Evolutionary conservation across 495 filamentous ascomycete genomes (phyloP).

Genomic region (Trichoderma erinaceum): DNA sequence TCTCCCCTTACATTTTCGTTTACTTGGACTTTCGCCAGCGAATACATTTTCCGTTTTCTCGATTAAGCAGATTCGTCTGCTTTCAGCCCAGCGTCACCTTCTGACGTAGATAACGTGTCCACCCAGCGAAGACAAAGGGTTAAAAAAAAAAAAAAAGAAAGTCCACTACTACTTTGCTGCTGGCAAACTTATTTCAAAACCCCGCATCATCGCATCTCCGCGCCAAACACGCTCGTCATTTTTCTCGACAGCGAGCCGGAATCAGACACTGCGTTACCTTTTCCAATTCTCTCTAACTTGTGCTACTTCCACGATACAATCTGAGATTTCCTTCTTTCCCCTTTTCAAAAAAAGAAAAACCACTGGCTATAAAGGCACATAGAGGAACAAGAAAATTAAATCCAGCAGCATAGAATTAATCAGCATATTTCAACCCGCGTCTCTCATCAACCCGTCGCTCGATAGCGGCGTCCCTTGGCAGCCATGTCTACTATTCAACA

Average conservation of each 20-base stretch:
- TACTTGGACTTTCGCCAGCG: background rate
- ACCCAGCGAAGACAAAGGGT: background rate
- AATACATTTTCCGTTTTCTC: background rate
- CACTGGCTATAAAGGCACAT: background rate
- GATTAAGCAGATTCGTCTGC: background rate
- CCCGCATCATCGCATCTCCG: conserved; percentile 3
- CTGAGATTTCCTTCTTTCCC: background rate
- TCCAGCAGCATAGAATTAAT: background rate
- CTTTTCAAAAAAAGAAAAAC: too few relatives aligned
- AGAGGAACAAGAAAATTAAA: background rate
- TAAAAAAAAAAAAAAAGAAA: background rate
- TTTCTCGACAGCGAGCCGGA: background rate
- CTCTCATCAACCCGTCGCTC: conserved; percentile 11
- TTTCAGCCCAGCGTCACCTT: background rate
- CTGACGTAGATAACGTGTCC: background rate
- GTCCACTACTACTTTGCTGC: background rate
- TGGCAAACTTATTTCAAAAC: conserved; percentile 1
- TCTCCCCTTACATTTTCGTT: background rate
- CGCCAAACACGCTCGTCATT: background rate
- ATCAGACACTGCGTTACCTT: background rate
- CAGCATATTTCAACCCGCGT: background rate
- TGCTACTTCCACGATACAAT: background rate
- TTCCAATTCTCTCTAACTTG: background rate
- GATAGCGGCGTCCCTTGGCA: conserved; percentile 12
- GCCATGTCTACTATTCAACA: conserved; percentile 70